Evolutionary conservation across 2,329 filamentous ascomycete species (phyloP), one percentile per base, ranked within the genome.

Genomic region (Alternaria arborescens): DNA sequence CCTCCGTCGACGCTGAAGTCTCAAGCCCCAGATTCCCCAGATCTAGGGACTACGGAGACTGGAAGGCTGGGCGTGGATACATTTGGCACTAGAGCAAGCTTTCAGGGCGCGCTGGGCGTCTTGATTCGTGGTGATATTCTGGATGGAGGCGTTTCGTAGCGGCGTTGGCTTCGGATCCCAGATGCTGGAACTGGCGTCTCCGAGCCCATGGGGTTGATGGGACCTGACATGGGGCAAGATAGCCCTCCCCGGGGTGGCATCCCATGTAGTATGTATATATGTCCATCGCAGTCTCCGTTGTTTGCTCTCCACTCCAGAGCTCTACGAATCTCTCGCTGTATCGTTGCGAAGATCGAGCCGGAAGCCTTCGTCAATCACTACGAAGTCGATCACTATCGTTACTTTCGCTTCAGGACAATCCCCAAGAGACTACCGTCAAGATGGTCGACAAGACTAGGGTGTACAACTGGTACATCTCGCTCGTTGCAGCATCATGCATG

Each of bases 401-500:
- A 52, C 34, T 34, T 43, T 42, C 6, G 32, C 36, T 46, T 34
- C 5, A 22, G 55, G 22, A 51, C 22, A 36, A 48, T n/a, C 10
- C 26, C 32, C 10, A 11, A 58, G 38, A 48, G 58, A 44, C 52
- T 55, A 46, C 42, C 61, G 57, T 62, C 67, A 72, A 53, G 61
- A 77, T 82, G 67, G 73, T 77, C 54, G 65, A 73, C 62, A 56
- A 64, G 12, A 80, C 76, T 64, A 76, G 77, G 65, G 71, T 78
- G 51, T 84, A 84, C 75, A 84, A 85, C 71, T 83, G 82, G 81
- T 91, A 89, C 80, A 87, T 90, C 66, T 89, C 88, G 61, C 81
- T 90, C 52, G 87, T 91, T 66, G 89, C 89, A 58, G 89, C 89
- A 71, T 87, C 88, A 75, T 91, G 88, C 76, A 91, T 91, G 89